Percentiles rank a stretch among this genome's conserved stretches.
Conservation (phyloP, 2,329 filamentous ascomycete species). For the Microcyclosporella mali region DNA sequence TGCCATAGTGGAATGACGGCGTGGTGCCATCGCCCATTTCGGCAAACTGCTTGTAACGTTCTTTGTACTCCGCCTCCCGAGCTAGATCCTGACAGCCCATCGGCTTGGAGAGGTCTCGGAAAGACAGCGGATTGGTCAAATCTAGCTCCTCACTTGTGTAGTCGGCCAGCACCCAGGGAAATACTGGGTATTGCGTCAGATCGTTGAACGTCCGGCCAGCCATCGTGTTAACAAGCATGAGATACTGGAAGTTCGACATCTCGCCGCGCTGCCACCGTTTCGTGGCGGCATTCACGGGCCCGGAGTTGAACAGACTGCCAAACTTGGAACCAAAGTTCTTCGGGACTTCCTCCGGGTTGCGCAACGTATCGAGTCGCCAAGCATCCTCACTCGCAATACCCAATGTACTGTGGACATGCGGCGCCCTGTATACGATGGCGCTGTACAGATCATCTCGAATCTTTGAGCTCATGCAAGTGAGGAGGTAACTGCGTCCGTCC, state of each 20-base stretch:
- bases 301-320: conserved; percentile 82
- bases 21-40: conserved; percentile 75
- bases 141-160: conserved; percentile 93
- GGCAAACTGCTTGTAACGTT: conserved; percentile 78
- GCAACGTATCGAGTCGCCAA: conserved; percentile 84
- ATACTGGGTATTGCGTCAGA: conserved; percentile 94
- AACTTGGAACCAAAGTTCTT: conserved; percentile 78
- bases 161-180: conserved; percentile 93
- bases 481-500: conserved; percentile 87
- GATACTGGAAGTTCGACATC: conserved; percentile 96
- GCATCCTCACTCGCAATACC: conserved; percentile 69
- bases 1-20: conserved; percentile 92
- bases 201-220: conserved; percentile 97
- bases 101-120: conserved; percentile 86
- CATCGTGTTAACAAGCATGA: conserved; percentile 98
- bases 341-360: conserved; percentile 57
- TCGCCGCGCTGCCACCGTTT: conserved; percentile 88
- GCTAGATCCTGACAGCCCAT: conserved; percentile 85
- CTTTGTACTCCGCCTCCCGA: conserved; percentile 71
- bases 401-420: conserved; percentile 60
- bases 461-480: conserved; percentile 71
- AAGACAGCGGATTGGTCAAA: conserved; percentile 73
- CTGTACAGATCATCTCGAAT: conserved; percentile 74
- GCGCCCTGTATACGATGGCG: conserved; percentile 70
- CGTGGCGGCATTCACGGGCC: conserved; percentile 75